Evolutionary conservation across 768 basidiomycete species (phyloP).

Genomic region (Coprinellus micaceus): DNA sequence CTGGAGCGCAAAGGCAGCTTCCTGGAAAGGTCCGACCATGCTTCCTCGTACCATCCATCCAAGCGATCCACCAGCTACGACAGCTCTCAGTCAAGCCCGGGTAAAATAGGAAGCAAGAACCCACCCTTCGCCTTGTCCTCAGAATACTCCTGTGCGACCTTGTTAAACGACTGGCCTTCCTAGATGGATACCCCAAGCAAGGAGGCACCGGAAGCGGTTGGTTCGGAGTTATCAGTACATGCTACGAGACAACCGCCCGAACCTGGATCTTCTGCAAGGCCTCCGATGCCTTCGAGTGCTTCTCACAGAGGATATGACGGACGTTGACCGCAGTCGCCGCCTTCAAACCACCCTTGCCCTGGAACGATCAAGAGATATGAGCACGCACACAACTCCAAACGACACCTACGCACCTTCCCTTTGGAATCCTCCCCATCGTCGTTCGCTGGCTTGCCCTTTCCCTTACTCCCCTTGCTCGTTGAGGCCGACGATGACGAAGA

Average conservation of each 20-base stretch:
- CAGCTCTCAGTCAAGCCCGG: background rate
- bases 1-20: constrained; percentile 77
- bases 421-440: constrained; percentile 37
- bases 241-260: constrained; percentile 7
- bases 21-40: constrained; percentile 88
- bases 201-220: no score
- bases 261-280: constrained; percentile 80
- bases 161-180: constrained; percentile 82
- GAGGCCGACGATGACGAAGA: constrained; percentile 19
- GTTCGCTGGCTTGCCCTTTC: constrained; percentile 31
- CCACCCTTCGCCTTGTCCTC: constrained; percentile 88
- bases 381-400: background rate
- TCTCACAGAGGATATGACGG: constrained; percentile 85
- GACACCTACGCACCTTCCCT: constrained; percentile 30
- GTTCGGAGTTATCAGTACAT: background rate
- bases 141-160: constrained; percentile 86
- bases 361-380: constrained; percentile 5
- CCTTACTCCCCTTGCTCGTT: constrained; percentile 25
- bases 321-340: constrained; percentile 81
- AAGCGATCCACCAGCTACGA: constrained; percentile 73
- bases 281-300: constrained; percentile 75
- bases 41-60: constrained; percentile 87
- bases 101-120: constrained; percentile 5
- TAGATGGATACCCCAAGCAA: constrained; percentile 19
- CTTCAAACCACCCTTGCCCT: constrained; percentile 64